Conservation (phyloP, 2,329 filamentous ascomycete genomes). For the Simplicillium aogashimaense region DNA sequence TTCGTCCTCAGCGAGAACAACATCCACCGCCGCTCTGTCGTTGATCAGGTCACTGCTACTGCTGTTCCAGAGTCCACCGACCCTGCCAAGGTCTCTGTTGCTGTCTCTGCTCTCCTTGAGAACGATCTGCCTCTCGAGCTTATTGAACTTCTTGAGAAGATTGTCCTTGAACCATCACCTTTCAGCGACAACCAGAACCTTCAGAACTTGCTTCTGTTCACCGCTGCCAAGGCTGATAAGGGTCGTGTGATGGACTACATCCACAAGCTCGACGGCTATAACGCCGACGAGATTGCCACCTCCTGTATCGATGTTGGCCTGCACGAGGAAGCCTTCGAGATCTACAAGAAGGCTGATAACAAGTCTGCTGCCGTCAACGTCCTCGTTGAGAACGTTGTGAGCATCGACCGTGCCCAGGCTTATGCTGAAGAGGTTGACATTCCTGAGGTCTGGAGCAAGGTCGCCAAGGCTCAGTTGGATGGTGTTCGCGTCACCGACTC, state of each 20-base stretch:
- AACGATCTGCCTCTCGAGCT: slow-evolving; percentile 88
- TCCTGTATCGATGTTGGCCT: slow-evolving; percentile 93
- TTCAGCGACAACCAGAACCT: slow-evolving; percentile 97
- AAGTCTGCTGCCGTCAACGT: slow-evolving; percentile 82
- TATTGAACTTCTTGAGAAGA: slow-evolving; percentile 97
- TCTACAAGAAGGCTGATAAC: slow-evolving; percentile 95
- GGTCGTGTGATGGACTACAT: slow-evolving; percentile 93
- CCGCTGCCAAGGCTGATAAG: slow-evolving; percentile 94
- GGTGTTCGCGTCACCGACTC: slow-evolving; percentile 86
- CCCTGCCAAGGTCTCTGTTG: slow-evolving; percentile 88
- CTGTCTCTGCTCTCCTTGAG: slow-evolving; percentile 85
- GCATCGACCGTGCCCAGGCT: slow-evolving; percentile 91
- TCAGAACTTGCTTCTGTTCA: slow-evolving; percentile 93
- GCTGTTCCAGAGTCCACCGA: slow-evolving; percentile 89
- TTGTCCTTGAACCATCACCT: slow-evolving; percentile 96
- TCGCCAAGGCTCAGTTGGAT: slow-evolving; percentile 95
- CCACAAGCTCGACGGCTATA: slow-evolving; percentile 80
- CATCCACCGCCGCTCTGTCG: slow-evolving; percentile 81
- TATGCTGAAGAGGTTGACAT: slow-evolving; percentile 92
- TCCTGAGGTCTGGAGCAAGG: slow-evolving; percentile 95
- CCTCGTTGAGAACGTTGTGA: slow-evolving; percentile 91
- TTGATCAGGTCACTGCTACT: slow-evolving; percentile 93
- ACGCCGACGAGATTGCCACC: slow-evolving; percentile 81
- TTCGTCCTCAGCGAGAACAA: slow-evolving; percentile 97
- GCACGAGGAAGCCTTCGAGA: slow-evolving; percentile 94